Conservation (phyloP, 2,329 filamentous ascomycete species). For the Waltergamsia citrina region DNA sequence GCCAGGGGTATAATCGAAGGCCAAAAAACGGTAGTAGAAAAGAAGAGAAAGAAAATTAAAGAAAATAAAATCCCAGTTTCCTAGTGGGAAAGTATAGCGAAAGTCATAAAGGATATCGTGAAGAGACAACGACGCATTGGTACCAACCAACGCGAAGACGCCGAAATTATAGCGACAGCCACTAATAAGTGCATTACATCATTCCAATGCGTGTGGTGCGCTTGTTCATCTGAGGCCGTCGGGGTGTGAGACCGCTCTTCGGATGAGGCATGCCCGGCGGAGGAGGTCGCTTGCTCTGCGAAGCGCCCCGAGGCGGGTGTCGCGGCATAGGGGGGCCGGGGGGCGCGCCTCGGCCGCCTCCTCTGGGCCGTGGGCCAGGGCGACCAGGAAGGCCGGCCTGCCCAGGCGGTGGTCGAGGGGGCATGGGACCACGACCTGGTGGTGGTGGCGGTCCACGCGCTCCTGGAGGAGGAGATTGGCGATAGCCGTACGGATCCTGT, state of each 20-base stretch:
- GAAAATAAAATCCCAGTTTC: too few species aligned
- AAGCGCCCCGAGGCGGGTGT: too few species aligned
- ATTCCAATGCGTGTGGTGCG: conserved; percentile 51
- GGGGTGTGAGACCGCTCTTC: conserved; percentile 13
- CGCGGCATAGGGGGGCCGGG: too few species aligned
- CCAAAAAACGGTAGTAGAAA: too few species aligned
- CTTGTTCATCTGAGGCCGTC: conserved; percentile 48
- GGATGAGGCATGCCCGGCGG: conserved; percentile 11
- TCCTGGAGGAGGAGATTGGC: not conserved
- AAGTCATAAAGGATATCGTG: too few species aligned
- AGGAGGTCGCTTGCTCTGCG: too few species aligned
- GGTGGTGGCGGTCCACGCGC: conserved; percentile 3
- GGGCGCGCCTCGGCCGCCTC: conserved; percentile 8
- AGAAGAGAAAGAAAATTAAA: too few species aligned
- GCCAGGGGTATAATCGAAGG: too few species aligned
- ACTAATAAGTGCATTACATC: conserved; percentile 26
- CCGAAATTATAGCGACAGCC: conserved; percentile 1
- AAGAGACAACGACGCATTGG: too few species aligned
- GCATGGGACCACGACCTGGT: not conserved
- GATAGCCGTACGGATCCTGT: not conserved
- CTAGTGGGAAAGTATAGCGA: too few species aligned
- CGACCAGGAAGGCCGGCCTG: conserved; percentile 12
- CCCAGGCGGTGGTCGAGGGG: not conserved
- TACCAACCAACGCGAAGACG: too few species aligned
- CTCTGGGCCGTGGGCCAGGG: conserved; percentile 12